Conservation (phyloP, 306 rosid genomes). For the Cotoneaster glaucophyllus region DNA sequence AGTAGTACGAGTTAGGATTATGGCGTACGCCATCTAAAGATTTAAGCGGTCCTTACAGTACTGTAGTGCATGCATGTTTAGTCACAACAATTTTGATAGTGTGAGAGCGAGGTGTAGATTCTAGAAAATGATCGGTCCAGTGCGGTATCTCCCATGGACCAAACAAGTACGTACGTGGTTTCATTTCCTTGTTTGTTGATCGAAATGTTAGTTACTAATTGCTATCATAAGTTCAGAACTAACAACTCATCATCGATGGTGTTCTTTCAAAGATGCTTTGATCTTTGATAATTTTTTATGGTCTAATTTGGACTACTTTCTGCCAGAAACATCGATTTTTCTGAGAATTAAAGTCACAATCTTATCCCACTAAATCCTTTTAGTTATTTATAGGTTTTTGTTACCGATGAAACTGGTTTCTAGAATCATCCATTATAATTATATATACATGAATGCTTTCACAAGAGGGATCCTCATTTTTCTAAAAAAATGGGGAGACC, state of each 20-base stretch:
- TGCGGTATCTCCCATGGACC: neutral
- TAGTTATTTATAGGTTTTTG: neutral
- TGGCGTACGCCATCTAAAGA: neutral
- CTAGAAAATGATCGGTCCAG: neutral
- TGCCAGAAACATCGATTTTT: neutral
- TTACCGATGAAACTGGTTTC: neutral
- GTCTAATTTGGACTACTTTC: neutral
- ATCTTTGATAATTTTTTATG: neutral
- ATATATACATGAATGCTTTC: too few relatives aligned
- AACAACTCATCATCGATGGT: neutral
- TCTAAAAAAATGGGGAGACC: too few relatives aligned
- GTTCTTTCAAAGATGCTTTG: neutral
- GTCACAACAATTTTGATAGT: neutral
- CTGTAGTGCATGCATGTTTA: neutral
- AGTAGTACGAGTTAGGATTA: neutral
- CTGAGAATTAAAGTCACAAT: neutral
- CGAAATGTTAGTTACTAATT: neutral
- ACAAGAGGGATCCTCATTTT: too few relatives aligned
- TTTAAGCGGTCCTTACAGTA: neutral
- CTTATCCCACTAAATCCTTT: neutral
- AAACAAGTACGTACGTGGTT: neutral
- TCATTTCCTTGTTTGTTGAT: neutral
- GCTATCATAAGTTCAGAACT: neutral
- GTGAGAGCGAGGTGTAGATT: neutral
- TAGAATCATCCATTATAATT: too few relatives aligned